Conservation (phyloP, 768 basidiomycete species). For the Collybia nuda region DNA sequence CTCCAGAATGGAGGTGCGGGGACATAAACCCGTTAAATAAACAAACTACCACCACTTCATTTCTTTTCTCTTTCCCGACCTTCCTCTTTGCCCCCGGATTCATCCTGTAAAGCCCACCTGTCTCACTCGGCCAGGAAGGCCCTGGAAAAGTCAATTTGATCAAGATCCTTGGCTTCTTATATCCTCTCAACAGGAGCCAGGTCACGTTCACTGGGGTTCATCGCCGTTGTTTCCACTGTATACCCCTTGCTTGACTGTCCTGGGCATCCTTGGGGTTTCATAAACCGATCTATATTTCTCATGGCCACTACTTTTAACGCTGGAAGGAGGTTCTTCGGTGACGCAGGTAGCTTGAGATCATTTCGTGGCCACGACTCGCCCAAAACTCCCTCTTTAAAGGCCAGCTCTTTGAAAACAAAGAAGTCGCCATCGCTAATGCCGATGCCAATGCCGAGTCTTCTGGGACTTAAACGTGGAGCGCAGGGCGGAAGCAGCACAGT, state of each 20-base stretch:
- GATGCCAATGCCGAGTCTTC: conserved; percentile 11
- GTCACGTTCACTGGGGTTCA: background rate
- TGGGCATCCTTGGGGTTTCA: too few species aligned
- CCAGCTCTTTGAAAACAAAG: conserved; percentile 21
- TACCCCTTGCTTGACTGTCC: background rate
- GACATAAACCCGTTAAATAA: too few species aligned
- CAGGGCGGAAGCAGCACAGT: conserved; percentile 2
- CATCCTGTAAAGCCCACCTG: background rate
- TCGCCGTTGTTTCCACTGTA: background rate
- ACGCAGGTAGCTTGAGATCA: conserved; percentile 20
- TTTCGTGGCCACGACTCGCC: conserved; percentile 16
- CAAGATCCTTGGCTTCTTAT: background rate
- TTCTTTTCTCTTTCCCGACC: background rate
- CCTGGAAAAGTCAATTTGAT: too few species aligned
- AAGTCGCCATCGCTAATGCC: conserved; percentile 5
- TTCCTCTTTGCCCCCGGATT: background rate
- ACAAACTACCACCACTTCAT: too few species aligned
- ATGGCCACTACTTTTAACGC: conserved; percentile 8
- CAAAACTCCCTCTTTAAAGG: conserved; percentile 18
- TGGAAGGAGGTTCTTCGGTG: conserved; percentile 16
- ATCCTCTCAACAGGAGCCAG: background rate
- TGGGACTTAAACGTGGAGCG: conserved; percentile 14
- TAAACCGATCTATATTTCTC: background rate
- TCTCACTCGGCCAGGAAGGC: background rate
- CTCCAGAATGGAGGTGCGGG: too few species aligned